Evolutionary conservation across 345 rosid genomes (phyloP).

Genomic region (Citrus australasica): DNA sequence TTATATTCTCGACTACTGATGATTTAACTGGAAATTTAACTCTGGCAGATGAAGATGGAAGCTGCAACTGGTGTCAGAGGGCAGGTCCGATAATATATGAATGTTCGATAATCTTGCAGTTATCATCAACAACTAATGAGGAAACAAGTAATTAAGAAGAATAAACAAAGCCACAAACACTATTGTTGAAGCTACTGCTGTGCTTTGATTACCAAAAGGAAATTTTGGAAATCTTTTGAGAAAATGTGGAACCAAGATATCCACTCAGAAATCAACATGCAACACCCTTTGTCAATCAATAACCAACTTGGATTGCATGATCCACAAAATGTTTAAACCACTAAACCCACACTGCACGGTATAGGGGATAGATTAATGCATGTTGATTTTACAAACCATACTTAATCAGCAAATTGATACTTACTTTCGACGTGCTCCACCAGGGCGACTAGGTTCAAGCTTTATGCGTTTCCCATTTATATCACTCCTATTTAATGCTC

Average conservation of each 20-base stretch:
- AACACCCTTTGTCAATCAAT: not conserved
- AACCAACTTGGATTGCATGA: not conserved
- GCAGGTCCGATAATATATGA: not conserved
- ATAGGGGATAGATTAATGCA: not conserved
- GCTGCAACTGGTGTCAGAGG: not conserved
- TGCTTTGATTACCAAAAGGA: not conserved
- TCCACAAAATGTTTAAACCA: not conserved
- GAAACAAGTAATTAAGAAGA: not conserved
- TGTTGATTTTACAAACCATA: not conserved
- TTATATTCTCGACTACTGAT: not conserved
- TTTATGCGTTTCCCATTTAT: slow-evolving; percentile 97
- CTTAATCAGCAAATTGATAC: slow-evolving; percentile 20
- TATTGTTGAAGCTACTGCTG: not conserved
- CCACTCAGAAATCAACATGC: not conserved
- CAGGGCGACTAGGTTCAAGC: slow-evolving; percentile 98
- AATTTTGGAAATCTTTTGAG: not conserved
- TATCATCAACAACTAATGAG: not conserved
- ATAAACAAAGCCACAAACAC: not conserved
- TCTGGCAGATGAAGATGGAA: not conserved
- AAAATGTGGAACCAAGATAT: not conserved
- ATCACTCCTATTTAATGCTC: slow-evolving; percentile 80
- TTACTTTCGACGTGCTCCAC: slow-evolving; percentile 85
- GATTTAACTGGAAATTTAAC: not conserved
- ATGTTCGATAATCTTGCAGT: not conserved
- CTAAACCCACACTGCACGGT: not conserved